Evolutionary conservation across 108 stramenopile species (phyloP).

Genomic region (Craspedostauros australis): DNA sequence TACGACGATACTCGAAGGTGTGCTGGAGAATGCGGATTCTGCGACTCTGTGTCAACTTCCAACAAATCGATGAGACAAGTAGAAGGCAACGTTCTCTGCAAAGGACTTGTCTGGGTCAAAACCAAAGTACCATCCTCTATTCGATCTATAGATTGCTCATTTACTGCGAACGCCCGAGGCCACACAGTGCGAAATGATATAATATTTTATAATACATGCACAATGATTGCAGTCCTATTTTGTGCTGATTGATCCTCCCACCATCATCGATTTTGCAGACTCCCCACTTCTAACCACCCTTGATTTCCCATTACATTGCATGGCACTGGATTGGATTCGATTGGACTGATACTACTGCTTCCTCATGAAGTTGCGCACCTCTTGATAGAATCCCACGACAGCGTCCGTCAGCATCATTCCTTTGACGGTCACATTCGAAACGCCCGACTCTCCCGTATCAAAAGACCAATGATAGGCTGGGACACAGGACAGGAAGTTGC

Average conservation of each 20-base stretch:
- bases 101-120: slow-evolving; percentile 26
- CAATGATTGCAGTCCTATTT: neutral
- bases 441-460: slow-evolving; percentile 62
- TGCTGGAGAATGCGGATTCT: slow-evolving; percentile 32
- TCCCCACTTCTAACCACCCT: slow-evolving; percentile 65
- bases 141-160: no score
- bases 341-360: neutral
- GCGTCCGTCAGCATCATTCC: slow-evolving; percentile 63
- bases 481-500: slow-evolving; percentile 52
- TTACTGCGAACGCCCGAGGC: no score
- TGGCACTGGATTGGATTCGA: neutral
- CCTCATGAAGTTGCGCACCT: slow-evolving; percentile 12
- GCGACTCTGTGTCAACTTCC: no score
- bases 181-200: no score
- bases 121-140: no score
- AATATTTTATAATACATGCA: neutral
- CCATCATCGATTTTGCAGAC: neutral
- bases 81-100: slow-evolving; percentile 27
- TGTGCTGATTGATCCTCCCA: neutral
- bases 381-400: slow-evolving; percentile 66
- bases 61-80: slow-evolving; percentile 20
- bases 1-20: no score
- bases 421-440: slow-evolving; percentile 42
- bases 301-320: slow-evolving; percentile 6
- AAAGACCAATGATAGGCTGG: slow-evolving; percentile 77